phyloP scores from a whole-genome alignment of 192 early-diverging fungal species.

The Dimargaris cristalligena region DNA sequence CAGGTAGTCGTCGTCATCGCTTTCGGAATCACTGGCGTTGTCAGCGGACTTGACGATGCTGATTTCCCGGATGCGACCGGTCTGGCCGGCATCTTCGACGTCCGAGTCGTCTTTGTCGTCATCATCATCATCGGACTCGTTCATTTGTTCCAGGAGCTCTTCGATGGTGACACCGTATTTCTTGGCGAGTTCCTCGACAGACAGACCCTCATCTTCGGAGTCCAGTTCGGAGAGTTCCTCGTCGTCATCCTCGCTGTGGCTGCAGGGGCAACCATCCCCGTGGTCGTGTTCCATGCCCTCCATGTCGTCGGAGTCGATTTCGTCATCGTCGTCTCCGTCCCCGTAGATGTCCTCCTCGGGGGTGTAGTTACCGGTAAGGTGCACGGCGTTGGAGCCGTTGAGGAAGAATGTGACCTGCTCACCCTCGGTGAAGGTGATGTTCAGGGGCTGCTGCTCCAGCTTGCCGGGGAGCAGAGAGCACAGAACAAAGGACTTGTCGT shows the following conservation, averaged over 20 bases:
- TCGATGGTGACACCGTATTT: constrained; percentile 1
- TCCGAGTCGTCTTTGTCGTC: constrained; percentile 22
- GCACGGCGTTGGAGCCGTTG: constrained; percentile 42
- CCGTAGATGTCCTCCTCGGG: constrained; percentile 33
- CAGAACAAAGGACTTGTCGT: constrained; percentile 55
- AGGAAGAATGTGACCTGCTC: constrained; percentile 68
- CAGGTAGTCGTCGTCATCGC: constrained; percentile 23
- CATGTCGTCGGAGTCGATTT: background rate
- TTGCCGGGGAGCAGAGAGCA: constrained; percentile 65
- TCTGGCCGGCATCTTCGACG: constrained; percentile 9
- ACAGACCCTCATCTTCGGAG: background rate
- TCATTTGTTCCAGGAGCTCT: background rate
- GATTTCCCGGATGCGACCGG: background rate
- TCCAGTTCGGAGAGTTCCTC: constrained; percentile 15
- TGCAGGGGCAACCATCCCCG: too few species aligned
- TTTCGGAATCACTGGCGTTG: constrained; percentile 23
- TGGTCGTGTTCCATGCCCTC: constrained; percentile 15
- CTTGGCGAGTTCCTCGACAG: background rate
- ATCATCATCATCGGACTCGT: constrained; percentile 12
- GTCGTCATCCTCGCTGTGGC: constrained; percentile 17
- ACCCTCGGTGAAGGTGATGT: constrained; percentile 48
- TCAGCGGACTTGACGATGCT: constrained; percentile 14
- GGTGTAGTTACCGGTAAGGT: constrained; percentile 59
- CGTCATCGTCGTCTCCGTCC: constrained; percentile 16
- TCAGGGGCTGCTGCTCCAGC: constrained; percentile 60